phyloP scores from a whole-genome alignment of 371 early-diverging fungal species.

The Zopfochytrium polystomum region DNA sequence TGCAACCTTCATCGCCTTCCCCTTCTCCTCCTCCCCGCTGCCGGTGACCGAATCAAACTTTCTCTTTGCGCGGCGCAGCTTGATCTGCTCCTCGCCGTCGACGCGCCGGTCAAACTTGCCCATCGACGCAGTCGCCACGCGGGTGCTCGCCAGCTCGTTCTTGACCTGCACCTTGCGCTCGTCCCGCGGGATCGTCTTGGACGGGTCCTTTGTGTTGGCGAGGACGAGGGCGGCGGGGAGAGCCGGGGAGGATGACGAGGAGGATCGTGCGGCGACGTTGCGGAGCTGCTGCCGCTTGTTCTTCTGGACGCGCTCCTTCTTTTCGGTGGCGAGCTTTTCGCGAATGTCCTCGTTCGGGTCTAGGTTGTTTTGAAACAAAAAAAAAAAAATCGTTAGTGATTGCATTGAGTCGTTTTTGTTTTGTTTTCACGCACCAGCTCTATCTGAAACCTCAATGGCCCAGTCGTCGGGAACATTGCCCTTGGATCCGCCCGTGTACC shows the following conservation, averaged over 20 bases:
- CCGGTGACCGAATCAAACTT: conserved; percentile 49
- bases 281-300: conserved; percentile 80
- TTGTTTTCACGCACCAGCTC: conserved; percentile 41
- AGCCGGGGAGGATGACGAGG: conserved; percentile 10
- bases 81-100: conserved; percentile 66
- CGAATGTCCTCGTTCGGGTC: conserved; percentile 88
- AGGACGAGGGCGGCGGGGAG: conserved; percentile 10
- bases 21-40: conserved; percentile 28
- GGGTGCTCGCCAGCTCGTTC: conserved; percentile 28
- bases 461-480: conserved; percentile 75
- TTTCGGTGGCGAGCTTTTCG: conserved; percentile 68
- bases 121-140: conserved; percentile 73
- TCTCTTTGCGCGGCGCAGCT: conserved; percentile 74
- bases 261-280: conserved; percentile 54
- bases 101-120: conserved; percentile 84
- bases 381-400: conserved; percentile 10
- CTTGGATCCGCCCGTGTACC: conserved; percentile 78
- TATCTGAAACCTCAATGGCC: conserved; percentile 85
- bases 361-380: conserved; percentile 1
- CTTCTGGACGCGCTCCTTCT: conserved; percentile 82
- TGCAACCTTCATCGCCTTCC: conserved; percentile 34
- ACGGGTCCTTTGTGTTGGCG: too few relatives aligned
- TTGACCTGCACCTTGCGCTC: conserved; percentile 67
- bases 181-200: conserved; percentile 39
- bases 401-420: neutral